Evolutionary conservation across 169 alveolate species (phyloP).

Genomic region (Cryptosporidium tyzzeri): DNA sequence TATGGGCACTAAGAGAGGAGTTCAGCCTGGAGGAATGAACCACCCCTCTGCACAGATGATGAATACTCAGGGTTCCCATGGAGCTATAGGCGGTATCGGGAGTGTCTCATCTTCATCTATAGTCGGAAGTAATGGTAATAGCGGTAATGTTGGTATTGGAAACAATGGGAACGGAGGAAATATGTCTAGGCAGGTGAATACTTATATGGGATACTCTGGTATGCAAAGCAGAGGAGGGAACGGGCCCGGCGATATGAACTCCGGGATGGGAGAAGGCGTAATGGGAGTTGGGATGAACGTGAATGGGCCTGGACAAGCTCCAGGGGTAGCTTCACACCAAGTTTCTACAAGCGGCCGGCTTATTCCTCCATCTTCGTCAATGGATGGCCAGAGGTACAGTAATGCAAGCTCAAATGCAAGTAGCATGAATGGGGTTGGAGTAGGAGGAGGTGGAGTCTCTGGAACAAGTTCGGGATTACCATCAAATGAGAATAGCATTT

Average conservation of each 20-base stretch:
- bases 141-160: neutral
- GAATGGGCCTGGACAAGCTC: slow-evolving; percentile 2
- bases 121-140: neutral
- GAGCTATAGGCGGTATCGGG: neutral
- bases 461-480: slow-evolving; percentile 5
- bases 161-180: neutral
- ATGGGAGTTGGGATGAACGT: slow-evolving; percentile 2
- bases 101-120: neutral
- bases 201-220: slow-evolving; percentile 1
- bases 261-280: neutral
- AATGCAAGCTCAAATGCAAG: neutral
- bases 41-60: slow-evolving; percentile 1
- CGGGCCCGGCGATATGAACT: neutral
- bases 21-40: slow-evolving; percentile 11
- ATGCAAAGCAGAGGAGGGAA: neutral
- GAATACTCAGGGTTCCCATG: neutral
- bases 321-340: neutral
- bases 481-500: slow-evolving; percentile 4
- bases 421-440: neutral
- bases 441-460: slow-evolving; percentile 4
- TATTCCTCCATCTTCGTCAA: neutral
- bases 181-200: neutral
- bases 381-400: slow-evolving; percentile 1
- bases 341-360: neutral
- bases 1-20: neutral